Base-by-base conservation (phyloP, 139 green algal species). In the Choricystis sp. region DNA sequence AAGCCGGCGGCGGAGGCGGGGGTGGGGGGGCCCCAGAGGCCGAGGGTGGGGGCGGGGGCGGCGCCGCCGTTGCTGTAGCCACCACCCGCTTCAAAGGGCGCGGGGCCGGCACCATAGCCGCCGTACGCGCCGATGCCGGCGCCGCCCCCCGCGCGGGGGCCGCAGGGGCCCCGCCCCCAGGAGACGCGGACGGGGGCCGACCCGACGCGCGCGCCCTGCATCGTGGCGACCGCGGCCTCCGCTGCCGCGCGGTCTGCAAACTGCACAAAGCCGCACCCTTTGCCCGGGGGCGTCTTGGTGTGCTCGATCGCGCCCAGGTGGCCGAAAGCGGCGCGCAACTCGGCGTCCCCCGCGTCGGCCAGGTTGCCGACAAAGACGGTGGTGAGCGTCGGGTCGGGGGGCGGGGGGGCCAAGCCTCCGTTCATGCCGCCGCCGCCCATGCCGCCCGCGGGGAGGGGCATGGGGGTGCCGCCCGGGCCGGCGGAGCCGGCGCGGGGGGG, bases 231-330 rank as follows among this genome's bases (percentile, higher is more conserved):
- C 1, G 89, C 86, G 25, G 62, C 63, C 70, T 93, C 86, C 0
- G 89, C 88, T 2, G 71, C 66, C 0, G 73, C 57, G 4, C 85
- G 77, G 19, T 81, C 71, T 52, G 83, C 69, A 62, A 89, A 96
- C 72, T 98, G 91, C 27, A 97, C 91, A 69, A 98, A 98, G 14
- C 89, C 91, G 73, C 91, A 98, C 57, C 86, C 87, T 75, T 97
- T 98, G 72, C 86, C 87, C 28, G 75, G 68, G 2, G 91, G 90
- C 9, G 97, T 92, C 75, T 95, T 96, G 29, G 84, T 80, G 62
- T 98, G 97, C 0, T 92, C 74, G 9, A 96, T 86, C 49, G 94
- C 85, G 19, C 91, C 91, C 68, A 83, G 96, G 1, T 68, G 62
- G 5, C 66, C 63, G 62, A 97, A 97, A 4, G 83, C 64, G 0